Evolutionary conservation across 129 eudicot species (phyloP), one percentile per base, ranked within the genome.

Genomic region (Pulicaria dysenterica): DNA sequence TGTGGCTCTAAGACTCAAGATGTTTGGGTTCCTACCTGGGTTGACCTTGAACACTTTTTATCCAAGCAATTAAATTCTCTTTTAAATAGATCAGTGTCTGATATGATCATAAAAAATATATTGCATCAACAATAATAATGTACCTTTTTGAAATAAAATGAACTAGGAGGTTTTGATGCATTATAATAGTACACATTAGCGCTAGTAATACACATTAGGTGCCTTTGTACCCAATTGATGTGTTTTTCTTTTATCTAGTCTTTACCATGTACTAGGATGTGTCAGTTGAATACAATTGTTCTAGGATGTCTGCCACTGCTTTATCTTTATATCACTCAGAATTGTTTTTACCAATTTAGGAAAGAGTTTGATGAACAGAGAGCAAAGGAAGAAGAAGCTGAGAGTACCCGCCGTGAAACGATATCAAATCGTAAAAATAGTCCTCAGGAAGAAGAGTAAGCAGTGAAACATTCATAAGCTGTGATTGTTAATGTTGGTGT

Each of bases 301-400:
- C 6, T 54, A 45, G 17, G 14, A 6, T 62, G 24, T 34, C 24
- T 62, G 53, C 10, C 7, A 13, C 15, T 58, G 69, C n/a, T 50
- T 77, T 77, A 50, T 41, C 14, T 70, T 9, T 15, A n/a, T 31
- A 5, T 9, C 10, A 47, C 13, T 58, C 36, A 67, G 6, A 36
- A 40, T 43, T 61, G 31, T n/a, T 58, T 71, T 55, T 42, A 16
- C 41, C 31, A 42, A 53, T 66, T 39, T 83, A 91, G 98, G 91
- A 94, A 94, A 78, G 93, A 90, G 43, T 93, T 84, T 72, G 96
- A 94, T 67, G 91, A 70, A 51, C 91, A 84, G 79, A 88, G 98
- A 81, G 88, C 85, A 39, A 81, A 79, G 74, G 88, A 75, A 42
- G 88, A 87, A 77, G 95, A 87, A 82, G 79, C 72, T 71, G 86